A percentile compares a stretch with the other conserved stretches of the same genome.
These are phyloP conservation scores for Penicillium sp. DNA, from an alignment of 2,329 filamentous ascomycete genomes.

Conservation along the genomic window DNA sequence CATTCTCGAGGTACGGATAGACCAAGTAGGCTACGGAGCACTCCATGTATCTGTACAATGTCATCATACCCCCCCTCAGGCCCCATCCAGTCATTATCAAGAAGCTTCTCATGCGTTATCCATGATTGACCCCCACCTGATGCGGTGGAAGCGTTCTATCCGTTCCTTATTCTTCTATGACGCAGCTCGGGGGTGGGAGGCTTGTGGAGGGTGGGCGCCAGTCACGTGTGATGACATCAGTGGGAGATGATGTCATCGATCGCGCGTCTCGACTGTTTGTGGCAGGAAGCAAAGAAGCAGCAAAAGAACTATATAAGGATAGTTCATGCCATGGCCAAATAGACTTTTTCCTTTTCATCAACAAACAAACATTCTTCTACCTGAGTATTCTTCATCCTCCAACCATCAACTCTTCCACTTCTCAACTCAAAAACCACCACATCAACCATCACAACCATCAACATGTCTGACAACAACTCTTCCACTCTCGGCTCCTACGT, in stretches of 20 bases:
- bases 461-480: slow-evolving; percentile 47
- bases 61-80: slow-evolving; percentile 7
- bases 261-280: not conserved
- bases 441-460: slow-evolving; percentile 13
- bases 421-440: too few species aligned
- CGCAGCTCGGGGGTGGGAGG: slow-evolving; percentile 7
- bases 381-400: not conserved
- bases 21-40: not conserved
- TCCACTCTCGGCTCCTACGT: slow-evolving; percentile 80
- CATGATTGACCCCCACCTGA: slow-evolving; percentile 3
- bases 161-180: slow-evolving; percentile 17
- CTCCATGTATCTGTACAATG: slow-evolving; percentile 1
- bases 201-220: not conserved
- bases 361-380: not conserved
- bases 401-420: slow-evolving; percentile 2
- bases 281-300: not conserved
- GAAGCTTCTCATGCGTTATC: not conserved
- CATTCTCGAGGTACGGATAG: not conserved
- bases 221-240: slow-evolving; percentile 32
- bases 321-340: not conserved
- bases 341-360: not conserved
- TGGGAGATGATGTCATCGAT: slow-evolving; percentile 25
- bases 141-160: slow-evolving; percentile 11
- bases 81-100: slow-evolving; percentile 4
- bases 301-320: slow-evolving; percentile 8